A percentile compares a stretch with the other conserved stretches of the same genome.
These are phyloP conservation scores for Plasmodium billcollinsi DNA, from an alignment of 169 alveolate species.

Conservation along the genomic window DNA sequence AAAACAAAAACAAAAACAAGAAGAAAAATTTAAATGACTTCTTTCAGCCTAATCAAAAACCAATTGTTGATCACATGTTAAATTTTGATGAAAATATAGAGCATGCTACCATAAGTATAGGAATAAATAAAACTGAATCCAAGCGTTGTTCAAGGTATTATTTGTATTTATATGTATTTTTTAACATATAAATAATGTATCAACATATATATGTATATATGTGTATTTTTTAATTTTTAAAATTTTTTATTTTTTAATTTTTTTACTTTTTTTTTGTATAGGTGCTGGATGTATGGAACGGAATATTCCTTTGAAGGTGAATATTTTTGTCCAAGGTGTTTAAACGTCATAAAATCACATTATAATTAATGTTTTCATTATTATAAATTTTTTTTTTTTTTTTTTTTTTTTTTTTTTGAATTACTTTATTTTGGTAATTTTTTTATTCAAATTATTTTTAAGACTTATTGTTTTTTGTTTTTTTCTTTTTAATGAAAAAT, in stretches of 20 bases:
- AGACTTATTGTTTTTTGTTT: no score
- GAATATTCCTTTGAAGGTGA: conserved; percentile 47
- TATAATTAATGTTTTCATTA: neutral
- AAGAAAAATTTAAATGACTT: conserved; percentile 12
- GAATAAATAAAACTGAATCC: conserved; percentile 25
- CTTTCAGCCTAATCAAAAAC: conserved; percentile 9
- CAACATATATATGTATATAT: neutral
- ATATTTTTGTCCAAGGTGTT: conserved; percentile 62
- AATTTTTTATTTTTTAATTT: conserved; percentile 3
- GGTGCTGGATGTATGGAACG: conserved; percentile 76
- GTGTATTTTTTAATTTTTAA: neutral
- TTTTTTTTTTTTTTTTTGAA: neutral
- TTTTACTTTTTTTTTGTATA: conserved; percentile 6
- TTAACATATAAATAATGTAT: neutral
- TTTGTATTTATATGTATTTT: neutral
- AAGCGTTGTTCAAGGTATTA: conserved; percentile 42
- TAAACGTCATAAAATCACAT: conserved; percentile 24
- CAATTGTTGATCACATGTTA: conserved; percentile 8
- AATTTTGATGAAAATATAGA: conserved; percentile 9
- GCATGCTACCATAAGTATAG: conserved; percentile 34
- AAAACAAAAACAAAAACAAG: neutral
- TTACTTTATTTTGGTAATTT: neutral
- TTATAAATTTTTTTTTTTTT: conserved; percentile 7
- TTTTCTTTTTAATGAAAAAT: no score
- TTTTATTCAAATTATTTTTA: no score